Evolutionary conservation across 108 stramenopile genomes (phyloP).

Genomic region (Nitzschia putrida): DNA sequence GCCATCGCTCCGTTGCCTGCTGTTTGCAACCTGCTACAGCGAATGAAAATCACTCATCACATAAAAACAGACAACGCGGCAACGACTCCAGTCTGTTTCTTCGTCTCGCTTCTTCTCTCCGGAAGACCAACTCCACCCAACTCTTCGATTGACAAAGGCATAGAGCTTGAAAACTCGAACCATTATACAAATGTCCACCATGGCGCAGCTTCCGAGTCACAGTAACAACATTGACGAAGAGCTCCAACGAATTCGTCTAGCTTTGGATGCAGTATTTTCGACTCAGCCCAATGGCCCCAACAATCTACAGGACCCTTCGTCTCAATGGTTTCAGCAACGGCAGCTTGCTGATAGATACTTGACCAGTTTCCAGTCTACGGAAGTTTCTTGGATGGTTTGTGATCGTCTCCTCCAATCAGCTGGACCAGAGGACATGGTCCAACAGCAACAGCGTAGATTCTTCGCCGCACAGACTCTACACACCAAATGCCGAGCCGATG

Average conservation of each 20-base stretch:
- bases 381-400: slow-evolving; percentile 81
- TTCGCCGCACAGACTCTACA: slow-evolving; percentile 89
- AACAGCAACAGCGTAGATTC: slow-evolving; percentile 69
- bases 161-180: too few species aligned
- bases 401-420: slow-evolving; percentile 59
- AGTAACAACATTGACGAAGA: slow-evolving; percentile 74
- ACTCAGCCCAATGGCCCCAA: slow-evolving; percentile 2
- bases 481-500: slow-evolving; percentile 65
- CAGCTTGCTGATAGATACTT: slow-evolving; percentile 79
- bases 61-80: too few species aligned
- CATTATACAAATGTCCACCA: background rate
- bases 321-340: slow-evolving; percentile 57
- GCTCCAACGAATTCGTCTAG: slow-evolving; percentile 62
- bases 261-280: slow-evolving; percentile 70
- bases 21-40: too few species aligned
- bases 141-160: too few species aligned
- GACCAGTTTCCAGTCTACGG: slow-evolving; percentile 66
- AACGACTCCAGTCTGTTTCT: too few species aligned
- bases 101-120: too few species aligned
- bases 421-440: slow-evolving; percentile 23
- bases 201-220: slow-evolving; percentile 54
- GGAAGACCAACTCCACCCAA: too few species aligned
- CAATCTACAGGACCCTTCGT: slow-evolving; percentile 10
- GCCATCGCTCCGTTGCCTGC: too few species aligned
- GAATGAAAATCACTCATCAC: too few species aligned